Evolutionary conservation across 495 filamentous ascomycete genomes (phyloP).

Genomic region (Hyaloscypha variabilis): DNA sequence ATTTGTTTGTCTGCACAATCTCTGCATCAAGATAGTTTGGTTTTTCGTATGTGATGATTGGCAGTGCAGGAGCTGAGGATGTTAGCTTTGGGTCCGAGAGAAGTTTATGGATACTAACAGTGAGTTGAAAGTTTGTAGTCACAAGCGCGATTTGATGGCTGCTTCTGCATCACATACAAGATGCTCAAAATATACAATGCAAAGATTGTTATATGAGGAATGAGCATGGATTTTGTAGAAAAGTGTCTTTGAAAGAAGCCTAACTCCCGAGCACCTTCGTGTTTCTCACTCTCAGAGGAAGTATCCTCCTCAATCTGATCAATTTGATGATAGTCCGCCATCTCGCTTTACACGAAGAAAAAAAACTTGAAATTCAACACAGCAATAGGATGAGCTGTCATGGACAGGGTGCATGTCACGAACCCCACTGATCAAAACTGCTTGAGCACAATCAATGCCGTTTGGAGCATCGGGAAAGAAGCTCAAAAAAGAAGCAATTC

Average conservation of each 20-base stretch:
- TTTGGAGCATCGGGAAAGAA: too few species aligned
- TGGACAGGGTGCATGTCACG: too few species aligned
- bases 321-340: neutral
- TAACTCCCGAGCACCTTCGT: neutral
- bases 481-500: too few species aligned
- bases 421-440: too few species aligned
- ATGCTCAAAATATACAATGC: neutral
- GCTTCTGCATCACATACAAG: too few species aligned
- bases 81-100: neutral
- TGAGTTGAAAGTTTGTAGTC: neutral
- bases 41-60: conserved; percentile 3
- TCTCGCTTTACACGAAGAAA: too few species aligned
- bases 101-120: neutral
- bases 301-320: neutral
- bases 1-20: conserved; percentile 11
- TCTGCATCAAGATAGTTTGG: neutral
- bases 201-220: neutral
- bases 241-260: neutral
- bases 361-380: too few species aligned
- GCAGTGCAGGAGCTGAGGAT: neutral
- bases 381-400: too few species aligned
- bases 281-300: neutral
- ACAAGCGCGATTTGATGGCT: neutral
- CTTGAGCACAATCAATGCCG: too few species aligned
- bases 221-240: neutral